Conservation (phyloP, 495 filamentous ascomycete genomes). For the Daldinia grandis region DNA sequence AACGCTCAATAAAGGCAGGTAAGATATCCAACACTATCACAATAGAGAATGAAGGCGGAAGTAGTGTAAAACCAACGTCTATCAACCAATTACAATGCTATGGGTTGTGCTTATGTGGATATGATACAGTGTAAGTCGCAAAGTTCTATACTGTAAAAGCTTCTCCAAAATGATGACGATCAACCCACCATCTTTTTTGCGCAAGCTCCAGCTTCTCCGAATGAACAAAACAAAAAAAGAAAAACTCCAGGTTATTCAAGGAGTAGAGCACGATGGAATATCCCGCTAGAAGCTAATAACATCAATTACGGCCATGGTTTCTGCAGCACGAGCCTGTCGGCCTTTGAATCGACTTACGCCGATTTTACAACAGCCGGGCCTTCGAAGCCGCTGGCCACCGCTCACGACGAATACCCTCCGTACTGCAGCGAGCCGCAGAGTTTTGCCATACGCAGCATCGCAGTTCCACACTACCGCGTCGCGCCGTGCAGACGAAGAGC, state of each 20-base stretch:
- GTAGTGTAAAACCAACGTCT: too few relatives aligned
- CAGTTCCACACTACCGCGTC: conserved; percentile 28
- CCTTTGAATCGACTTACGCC: conserved; percentile 22
- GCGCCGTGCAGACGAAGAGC: conserved; percentile 31
- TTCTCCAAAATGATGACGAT: conserved; percentile 41
- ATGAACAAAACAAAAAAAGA: background rate
- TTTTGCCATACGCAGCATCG: conserved; percentile 1
- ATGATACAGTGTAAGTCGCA: background rate
- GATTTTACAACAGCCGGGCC: conserved; percentile 23
- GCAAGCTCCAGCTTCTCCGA: conserved; percentile 19
- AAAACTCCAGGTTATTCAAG: background rate
- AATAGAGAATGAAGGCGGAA: too few relatives aligned
- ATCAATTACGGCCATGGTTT: conserved; percentile 36
- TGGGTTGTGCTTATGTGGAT: background rate
- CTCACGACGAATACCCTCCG: conserved; percentile 3
- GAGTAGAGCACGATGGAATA: conserved; percentile 31
- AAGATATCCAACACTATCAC: too few relatives aligned
- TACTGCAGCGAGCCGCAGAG: background rate
- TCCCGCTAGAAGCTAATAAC: conserved; percentile 15
- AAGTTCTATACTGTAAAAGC: conserved; percentile 9
- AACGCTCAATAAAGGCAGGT: too few relatives aligned
- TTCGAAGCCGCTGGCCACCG: conserved; percentile 10
- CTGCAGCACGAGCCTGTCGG: conserved; percentile 32
- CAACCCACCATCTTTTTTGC: conserved; percentile 32
- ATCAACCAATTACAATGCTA: background rate